Evolutionary conservation across 768 basidiomycete species (phyloP).

Genomic region (Leucosporidium yakuticum): DNA sequence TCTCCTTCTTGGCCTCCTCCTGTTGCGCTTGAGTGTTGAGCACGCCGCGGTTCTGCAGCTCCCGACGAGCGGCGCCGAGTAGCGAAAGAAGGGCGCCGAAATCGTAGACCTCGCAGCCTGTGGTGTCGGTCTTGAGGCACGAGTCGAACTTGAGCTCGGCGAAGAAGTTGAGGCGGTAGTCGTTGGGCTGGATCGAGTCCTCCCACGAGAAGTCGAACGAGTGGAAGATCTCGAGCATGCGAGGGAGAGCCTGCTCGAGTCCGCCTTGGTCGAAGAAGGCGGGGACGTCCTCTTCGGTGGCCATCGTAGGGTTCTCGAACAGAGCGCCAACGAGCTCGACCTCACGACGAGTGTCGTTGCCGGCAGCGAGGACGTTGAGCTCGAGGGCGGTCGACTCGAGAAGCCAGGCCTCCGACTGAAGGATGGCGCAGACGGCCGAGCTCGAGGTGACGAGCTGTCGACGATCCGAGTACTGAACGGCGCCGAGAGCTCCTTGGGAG

Average conservation of each 20-base stretch:
- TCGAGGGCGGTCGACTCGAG: constrained; percentile 82
- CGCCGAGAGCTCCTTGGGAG: constrained; percentile 49
- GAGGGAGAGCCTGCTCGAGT: constrained; percentile 61
- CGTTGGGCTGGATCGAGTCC: constrained; percentile 60
- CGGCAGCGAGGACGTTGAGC: constrained; percentile 74
- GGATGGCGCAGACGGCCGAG: constrained; percentile 60
- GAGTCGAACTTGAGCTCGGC: constrained; percentile 60
- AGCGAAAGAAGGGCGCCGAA: constrained; percentile 63
- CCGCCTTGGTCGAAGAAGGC: constrained; percentile 52
- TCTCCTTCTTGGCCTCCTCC: constrained; percentile 64
- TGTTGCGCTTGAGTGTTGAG: constrained; percentile 54
- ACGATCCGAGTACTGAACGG: constrained; percentile 66
- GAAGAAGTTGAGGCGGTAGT: constrained; percentile 56
- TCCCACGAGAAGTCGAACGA: constrained; percentile 84
- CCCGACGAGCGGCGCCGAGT: constrained; percentile 57
- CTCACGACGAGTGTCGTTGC: constrained; percentile 64
- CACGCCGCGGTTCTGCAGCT: constrained; percentile 62
- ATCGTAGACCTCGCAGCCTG: constrained; percentile 79
- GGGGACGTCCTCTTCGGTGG: constrained; percentile 44
- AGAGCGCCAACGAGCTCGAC: constrained; percentile 71
- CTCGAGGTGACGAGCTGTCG: constrained; percentile 58
- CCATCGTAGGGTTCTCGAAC: constrained; percentile 57
- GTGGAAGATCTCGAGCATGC: constrained; percentile 81
- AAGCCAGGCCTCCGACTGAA: constrained; percentile 74
- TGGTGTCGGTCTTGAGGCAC: constrained; percentile 61